Conservation (phyloP, 176 grass and related monocot species). For the Paspalum notatum region DNA sequence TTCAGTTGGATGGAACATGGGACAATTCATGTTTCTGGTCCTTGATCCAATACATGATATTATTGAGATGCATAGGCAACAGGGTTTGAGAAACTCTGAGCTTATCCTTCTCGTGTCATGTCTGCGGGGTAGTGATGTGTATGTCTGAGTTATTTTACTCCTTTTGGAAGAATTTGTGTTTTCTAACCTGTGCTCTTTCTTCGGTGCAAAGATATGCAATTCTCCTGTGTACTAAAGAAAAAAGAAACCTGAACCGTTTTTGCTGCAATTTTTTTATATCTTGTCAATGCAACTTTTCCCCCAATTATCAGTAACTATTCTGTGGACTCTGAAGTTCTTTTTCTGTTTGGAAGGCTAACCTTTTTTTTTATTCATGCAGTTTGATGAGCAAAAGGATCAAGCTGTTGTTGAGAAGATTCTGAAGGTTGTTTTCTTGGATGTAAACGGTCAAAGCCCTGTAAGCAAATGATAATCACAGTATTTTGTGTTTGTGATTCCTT, state of each 20-base stretch:
- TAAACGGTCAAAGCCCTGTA: slow-evolving; percentile 63
- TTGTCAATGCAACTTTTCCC: slow-evolving; percentile 1
- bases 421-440: slow-evolving; percentile 87
- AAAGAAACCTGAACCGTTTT: neutral
- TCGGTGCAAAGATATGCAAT: neutral
- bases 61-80: neutral
- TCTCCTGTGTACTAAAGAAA: neutral
- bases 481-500: slow-evolving; percentile 3
- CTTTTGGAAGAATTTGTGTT: neutral
- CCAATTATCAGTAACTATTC: neutral
- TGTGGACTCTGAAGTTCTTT: neutral
- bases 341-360: slow-evolving; percentile 22
- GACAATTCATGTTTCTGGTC: slow-evolving; percentile 3
- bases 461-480: slow-evolving; percentile 31
- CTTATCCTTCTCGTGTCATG: neutral
- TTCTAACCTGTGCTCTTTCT: neutral
- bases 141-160: neutral
- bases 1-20: slow-evolving; percentile 22
- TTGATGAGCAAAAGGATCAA: slow-evolving; percentile 96
- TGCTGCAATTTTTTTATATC: neutral
- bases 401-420: slow-evolving; percentile 86
- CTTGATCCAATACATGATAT: slow-evolving; percentile 14
- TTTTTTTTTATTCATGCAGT: slow-evolving; percentile 51
- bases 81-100: neutral
- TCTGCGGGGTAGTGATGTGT: neutral